phyloP scores from a whole-genome alignment of 2,329 filamentous ascomycete genomes.

The Dactylellina sp. region DNA sequence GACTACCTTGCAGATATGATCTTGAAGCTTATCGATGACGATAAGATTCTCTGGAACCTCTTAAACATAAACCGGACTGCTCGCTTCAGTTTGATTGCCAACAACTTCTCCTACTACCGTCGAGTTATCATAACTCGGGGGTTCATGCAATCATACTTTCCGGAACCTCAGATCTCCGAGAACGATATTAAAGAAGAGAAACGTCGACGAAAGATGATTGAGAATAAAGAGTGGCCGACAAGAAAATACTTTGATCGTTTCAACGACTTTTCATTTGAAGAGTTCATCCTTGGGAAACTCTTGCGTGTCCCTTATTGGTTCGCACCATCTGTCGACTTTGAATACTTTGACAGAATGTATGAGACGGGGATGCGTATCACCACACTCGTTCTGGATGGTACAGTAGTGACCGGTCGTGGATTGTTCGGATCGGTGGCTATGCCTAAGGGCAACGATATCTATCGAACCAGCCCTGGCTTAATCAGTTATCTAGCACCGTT shows the following conservation, averaged over 20 bases:
- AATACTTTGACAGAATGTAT: slow-evolving; percentile 3
- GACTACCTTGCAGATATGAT: slow-evolving; percentile 26
- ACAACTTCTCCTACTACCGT: slow-evolving; percentile 6
- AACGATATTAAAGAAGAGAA: slow-evolving; percentile 15
- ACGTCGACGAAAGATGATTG: slow-evolving; percentile 5
- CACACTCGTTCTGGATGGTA: slow-evolving; percentile 35
- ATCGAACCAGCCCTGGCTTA: slow-evolving; percentile 34
- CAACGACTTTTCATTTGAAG: slow-evolving; percentile 44
- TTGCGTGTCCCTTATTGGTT: slow-evolving; percentile 47
- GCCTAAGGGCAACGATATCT: slow-evolving; percentile 19
- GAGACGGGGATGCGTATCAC: slow-evolving; percentile 19
- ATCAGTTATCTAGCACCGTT: slow-evolving; percentile 18
- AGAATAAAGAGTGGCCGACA: slow-evolving; percentile 19
- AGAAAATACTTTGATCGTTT: slow-evolving; percentile 39
- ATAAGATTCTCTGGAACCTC: slow-evolving; percentile 9
- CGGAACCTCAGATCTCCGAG: slow-evolving; percentile 15
- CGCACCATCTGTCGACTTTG: slow-evolving; percentile 13
- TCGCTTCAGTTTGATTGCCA: slow-evolving; percentile 19
- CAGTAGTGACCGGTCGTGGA: slow-evolving; percentile 45
- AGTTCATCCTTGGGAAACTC: slow-evolving; percentile 34
- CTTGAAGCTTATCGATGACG: slow-evolving; percentile 11
- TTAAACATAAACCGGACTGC: slow-evolving; percentile 29
- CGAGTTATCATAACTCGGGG: slow-evolving; percentile 16
- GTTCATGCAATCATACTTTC: slow-evolving; percentile 14
- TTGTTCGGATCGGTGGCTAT: slow-evolving; percentile 46